Evolutionary conservation across 805 yeast species (phyloP).

Genomic region (Ogataea corticis): DNA sequence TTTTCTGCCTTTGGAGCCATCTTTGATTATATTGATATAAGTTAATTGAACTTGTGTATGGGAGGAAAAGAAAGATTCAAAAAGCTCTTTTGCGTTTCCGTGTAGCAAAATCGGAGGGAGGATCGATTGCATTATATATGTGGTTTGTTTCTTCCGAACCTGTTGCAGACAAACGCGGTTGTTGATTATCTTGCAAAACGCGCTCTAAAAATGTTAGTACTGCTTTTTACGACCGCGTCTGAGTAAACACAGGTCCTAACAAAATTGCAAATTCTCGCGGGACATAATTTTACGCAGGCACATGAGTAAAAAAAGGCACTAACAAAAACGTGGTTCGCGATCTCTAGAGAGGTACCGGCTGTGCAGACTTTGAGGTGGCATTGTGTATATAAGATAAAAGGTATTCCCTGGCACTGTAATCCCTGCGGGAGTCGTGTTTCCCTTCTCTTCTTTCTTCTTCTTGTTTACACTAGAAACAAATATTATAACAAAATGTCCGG

Average conservation of each 20-base stretch:
- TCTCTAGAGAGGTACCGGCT: not conserved
- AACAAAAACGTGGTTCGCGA: conserved; percentile 4
- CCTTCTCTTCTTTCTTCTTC: conserved; percentile 5
- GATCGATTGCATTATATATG: conserved; percentile 5
- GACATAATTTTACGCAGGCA: conserved; percentile 4
- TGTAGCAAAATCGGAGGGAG: not conserved
- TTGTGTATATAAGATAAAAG: conserved; percentile 9
- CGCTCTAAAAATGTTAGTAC: conserved; percentile 1
- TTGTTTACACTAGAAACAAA: not conserved
- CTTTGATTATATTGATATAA: conserved; percentile 25
- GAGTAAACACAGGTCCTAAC: conserved; percentile 13
- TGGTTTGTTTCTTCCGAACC: not conserved
- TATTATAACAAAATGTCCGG: conserved; percentile 47
- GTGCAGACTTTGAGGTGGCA: not conserved
- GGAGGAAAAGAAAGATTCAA: conserved; percentile 1
- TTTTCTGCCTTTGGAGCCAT: conserved; percentile 68
- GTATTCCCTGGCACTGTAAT: not conserved
- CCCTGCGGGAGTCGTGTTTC: not conserved
- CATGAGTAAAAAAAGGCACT: conserved; percentile 6
- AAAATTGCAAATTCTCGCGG: not conserved
- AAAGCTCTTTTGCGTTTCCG: conserved; percentile 1
- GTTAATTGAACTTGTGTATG: conserved; percentile 7
- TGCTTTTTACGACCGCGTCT: conserved; percentile 1
- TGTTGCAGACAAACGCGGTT: too few relatives aligned
- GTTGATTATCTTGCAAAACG: not conserved